Base-by-base conservation (phyloP, 345 rosid genomes). In the Arabidopsis thaliana region DNA sequence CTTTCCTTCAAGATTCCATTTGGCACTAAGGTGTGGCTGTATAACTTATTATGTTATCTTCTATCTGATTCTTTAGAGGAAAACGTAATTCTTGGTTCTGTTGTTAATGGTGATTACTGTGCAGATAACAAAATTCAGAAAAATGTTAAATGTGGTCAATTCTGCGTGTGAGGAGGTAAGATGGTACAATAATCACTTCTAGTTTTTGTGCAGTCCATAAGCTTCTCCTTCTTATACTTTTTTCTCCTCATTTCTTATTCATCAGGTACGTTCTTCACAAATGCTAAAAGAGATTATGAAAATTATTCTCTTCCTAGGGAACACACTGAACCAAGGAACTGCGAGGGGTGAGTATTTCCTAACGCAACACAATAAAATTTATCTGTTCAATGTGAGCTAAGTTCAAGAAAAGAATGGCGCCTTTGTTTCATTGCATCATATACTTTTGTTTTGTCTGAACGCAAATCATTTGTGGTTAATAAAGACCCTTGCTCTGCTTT, bases 1-100 rank as follows among this genome's bases (percentile, higher is more conserved):
- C 90, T 95, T 85, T 86, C 96, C 77, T 95, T 95, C 90, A 95
- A 95, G 84, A 92, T 95, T 81, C 98, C 90, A 77, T 92, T 93
- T 50, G 66, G 87, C 77, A 78, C 90, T 84, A 97, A 92, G 99
- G 99, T 95, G 85, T 48, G 79, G 84, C 82, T 40, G 50, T 28
- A 28, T 28, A 59, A 61, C 78, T 67, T 72, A 24, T 50, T 32
- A 36, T 65, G 67, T 57, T 59, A 48, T 67, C 49, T 41, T 63
- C 67, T 57, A 38, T 65, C 51, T 66, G 49, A 59, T 82, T 56
- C 63, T 71, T 49, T 69, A 12, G 38, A 32, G 40, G 49, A 65
- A 28, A 48, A 30, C 41, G 25, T 32, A 41, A 14, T 28, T 50
- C 25, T 32, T 5, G 40, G 50, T 1, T 28, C 55, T 11, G 49